Conservation (phyloP, 805 yeast species). For the Candida germanica region DNA sequence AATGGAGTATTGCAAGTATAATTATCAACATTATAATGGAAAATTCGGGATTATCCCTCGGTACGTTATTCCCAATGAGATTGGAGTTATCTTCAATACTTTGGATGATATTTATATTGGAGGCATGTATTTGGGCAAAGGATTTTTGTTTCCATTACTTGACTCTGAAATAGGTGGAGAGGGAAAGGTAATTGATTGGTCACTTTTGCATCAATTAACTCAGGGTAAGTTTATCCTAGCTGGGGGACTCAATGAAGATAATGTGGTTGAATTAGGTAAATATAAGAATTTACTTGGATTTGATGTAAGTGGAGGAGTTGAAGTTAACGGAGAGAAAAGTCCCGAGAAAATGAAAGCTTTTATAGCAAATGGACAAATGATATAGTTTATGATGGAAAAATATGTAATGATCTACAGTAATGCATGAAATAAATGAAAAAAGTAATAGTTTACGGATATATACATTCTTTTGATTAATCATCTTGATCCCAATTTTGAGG, state of each 20-base stretch:
- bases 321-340: constrained; percentile 74
- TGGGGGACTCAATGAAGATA: constrained; percentile 82
- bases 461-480: constrained; percentile 45
- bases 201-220: constrained; percentile 29
- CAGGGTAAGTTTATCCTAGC: constrained; percentile 63
- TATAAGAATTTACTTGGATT: constrained; percentile 74
- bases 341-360: constrained; percentile 56
- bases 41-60: constrained; percentile 69
- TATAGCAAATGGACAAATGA: constrained; percentile 32
- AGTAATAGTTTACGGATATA: constrained; percentile 1
- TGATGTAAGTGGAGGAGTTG: constrained; percentile 96
- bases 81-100: constrained; percentile 28
- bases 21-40: constrained; percentile 21
- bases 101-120: constrained; percentile 15
- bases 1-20: constrained; percentile 50
- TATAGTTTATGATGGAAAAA: not conserved
- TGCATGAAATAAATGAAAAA: not conserved
- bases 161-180: constrained; percentile 94
- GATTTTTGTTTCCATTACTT: constrained; percentile 58
- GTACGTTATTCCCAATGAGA: constrained; percentile 57
- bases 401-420: not conserved
- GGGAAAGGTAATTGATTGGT: constrained; percentile 81
- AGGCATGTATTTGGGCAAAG: constrained; percentile 16
- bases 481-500: constrained; percentile 97
- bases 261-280: constrained; percentile 54